These are phyloP conservation scores for Quercus lobata DNA, from an alignment of 331 rosid genomes.

Conservation along the genomic window DNA sequence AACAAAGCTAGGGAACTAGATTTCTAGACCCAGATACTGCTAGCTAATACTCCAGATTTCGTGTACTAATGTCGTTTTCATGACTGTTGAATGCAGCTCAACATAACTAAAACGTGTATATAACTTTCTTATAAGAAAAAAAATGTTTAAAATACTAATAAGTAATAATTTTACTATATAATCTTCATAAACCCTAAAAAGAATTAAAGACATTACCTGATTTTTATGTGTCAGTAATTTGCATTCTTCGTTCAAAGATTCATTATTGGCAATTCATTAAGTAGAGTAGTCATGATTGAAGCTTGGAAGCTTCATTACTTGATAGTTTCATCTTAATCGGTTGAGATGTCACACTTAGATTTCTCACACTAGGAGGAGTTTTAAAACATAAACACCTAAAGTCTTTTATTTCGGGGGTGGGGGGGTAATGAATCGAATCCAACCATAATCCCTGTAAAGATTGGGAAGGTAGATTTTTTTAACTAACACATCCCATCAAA, in stretches of 20 bases:
- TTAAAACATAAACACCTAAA: conserved; percentile 1
- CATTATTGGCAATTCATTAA: too few species aligned
- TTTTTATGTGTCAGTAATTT: not conserved
- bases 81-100: too few species aligned
- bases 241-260: not conserved
- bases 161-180: too few species aligned
- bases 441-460: conserved; percentile 13
- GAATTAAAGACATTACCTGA: not conserved
- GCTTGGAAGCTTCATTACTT: not conserved
- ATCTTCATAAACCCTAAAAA: too few species aligned
- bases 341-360: conserved; percentile 33
- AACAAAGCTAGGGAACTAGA: too few species aligned
- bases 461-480: conserved; percentile 3
- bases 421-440: conserved; percentile 11
- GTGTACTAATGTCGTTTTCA: too few species aligned
- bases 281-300: not conserved
- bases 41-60: too few species aligned
- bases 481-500: conserved; percentile 15
- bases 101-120: too few species aligned
- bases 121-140: too few species aligned
- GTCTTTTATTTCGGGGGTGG: conserved; percentile 19
- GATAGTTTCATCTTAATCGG: conserved; percentile 10
- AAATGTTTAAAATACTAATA: too few species aligned
- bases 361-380: not conserved
- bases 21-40: too few species aligned